phyloP scores from a whole-genome alignment of 139 green algal species.

The Gonium pectorale region DNA sequence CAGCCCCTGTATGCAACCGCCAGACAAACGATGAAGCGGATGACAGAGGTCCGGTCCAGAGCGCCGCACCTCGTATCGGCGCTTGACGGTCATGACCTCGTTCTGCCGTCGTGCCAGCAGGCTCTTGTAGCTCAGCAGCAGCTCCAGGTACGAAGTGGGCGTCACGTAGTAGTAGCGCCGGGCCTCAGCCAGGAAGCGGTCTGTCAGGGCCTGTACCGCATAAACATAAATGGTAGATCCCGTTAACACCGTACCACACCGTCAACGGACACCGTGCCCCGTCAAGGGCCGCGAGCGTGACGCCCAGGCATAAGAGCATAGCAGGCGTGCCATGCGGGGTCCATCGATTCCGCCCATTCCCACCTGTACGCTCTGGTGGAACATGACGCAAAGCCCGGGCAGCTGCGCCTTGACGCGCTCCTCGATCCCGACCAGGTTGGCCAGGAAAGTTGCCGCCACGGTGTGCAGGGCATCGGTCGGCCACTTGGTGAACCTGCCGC shows the following conservation, averaged over 20 bases:
- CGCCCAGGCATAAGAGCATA: no score
- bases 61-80: conserved; percentile 68
- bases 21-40: no score
- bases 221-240: no score
- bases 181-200: conserved; percentile 68
- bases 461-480: conserved; percentile 65
- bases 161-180: conserved; percentile 84
- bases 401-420: conserved; percentile 50
- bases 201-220: conserved; percentile 24
- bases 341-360: no score
- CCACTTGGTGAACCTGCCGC: conserved; percentile 67
- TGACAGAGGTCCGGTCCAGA: no score
- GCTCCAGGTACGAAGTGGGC: conserved; percentile 85
- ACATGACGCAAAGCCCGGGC: conserved; percentile 74
- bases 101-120: conserved; percentile 67
- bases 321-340: no score
- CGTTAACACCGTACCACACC: no score
- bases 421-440: conserved; percentile 51
- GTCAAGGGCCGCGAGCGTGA: no score
- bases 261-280: no score
- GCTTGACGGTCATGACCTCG: conserved; percentile 72
- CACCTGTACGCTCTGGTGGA: conserved; percentile 73
- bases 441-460: conserved; percentile 64
- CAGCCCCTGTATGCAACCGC: no score
- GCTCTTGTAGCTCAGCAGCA: conserved; percentile 78